Evolutionary conservation across 164 flowering plant species (phyloP).

Genomic region (Kalanchoe fedtschenkoi): DNA sequence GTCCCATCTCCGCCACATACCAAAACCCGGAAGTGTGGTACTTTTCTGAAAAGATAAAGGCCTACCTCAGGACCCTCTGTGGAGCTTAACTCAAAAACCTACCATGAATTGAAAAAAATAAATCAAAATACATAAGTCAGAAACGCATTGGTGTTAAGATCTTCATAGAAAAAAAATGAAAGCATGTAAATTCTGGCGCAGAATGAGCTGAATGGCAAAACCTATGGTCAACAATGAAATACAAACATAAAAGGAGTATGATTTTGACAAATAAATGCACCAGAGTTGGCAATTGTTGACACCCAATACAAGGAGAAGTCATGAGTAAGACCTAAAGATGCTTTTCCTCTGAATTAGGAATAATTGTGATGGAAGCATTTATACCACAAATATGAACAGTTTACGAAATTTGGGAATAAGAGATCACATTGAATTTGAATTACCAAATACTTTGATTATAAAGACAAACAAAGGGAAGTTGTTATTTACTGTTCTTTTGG

Average conservation of each 20-base stretch:
- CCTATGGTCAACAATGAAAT: not conserved
- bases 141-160: too few species aligned
- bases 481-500: not conserved
- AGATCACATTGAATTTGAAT: not conserved
- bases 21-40: conserved; percentile 88
- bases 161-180: not conserved
- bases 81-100: conserved; percentile 89
- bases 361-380: not conserved
- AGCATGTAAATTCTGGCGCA: not conserved
- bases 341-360: not conserved
- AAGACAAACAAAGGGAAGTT: not conserved
- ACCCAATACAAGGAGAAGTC: not conserved
- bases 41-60: conserved; percentile 69
- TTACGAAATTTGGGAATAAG: not conserved
- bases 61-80: conserved; percentile 88
- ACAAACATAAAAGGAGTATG: not conserved
- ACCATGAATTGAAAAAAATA: not conserved
- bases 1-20: conserved; percentile 99
- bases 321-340: not conserved
- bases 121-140: not conserved
- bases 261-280: not conserved
- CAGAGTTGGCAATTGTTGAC: not conserved
- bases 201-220: not conserved
- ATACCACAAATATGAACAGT: not conserved
- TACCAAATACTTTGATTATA: not conserved